phyloP scores from a whole-genome alignment of 2,329 filamentous ascomycete species.

The Lojkania enalia region DNA sequence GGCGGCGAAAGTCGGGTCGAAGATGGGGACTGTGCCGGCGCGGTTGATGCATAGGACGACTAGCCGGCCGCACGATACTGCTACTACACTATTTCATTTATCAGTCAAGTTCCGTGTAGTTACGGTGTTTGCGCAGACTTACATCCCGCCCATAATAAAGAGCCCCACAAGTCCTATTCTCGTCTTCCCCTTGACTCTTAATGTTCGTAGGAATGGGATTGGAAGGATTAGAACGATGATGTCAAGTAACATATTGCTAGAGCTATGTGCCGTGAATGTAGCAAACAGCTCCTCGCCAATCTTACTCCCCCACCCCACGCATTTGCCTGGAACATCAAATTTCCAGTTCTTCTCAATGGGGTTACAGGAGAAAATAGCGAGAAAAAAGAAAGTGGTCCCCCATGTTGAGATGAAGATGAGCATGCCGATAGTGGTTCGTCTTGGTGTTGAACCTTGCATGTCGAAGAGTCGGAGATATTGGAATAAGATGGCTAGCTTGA shows the following conservation, averaged over 20 bases:
- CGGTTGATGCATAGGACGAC: slow-evolving; percentile 31
- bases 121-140: slow-evolving; percentile 15
- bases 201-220: slow-evolving; percentile 33
- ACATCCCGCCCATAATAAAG: slow-evolving; percentile 40
- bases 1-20: slow-evolving; percentile 37
- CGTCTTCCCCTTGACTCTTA: slow-evolving; percentile 36
- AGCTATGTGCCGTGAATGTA: slow-evolving; percentile 33
- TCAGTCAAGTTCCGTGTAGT: background rate
- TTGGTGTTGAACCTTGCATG: slow-evolving; percentile 23
- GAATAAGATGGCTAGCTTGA: slow-evolving; percentile 44
- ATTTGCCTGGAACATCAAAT: slow-evolving; percentile 22
- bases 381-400: slow-evolving; percentile 35
- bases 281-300: slow-evolving; percentile 29
- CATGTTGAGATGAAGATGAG: slow-evolving; percentile 30
- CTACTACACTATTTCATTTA: slow-evolving; percentile 25
- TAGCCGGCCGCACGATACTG: slow-evolving; percentile 34
- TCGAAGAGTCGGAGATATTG: slow-evolving; percentile 44
- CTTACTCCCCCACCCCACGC: slow-evolving; percentile 43
- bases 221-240: slow-evolving; percentile 35
- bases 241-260: slow-evolving; percentile 40
- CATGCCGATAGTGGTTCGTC: slow-evolving; percentile 21
- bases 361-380: slow-evolving; percentile 37
- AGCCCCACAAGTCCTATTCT: slow-evolving; percentile 33
- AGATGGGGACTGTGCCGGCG: slow-evolving; percentile 35
- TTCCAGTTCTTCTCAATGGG: slow-evolving; percentile 40